Conservation (phyloP, 2,329 filamentous ascomycete species). For the Sporothrix brasiliensis region DNA sequence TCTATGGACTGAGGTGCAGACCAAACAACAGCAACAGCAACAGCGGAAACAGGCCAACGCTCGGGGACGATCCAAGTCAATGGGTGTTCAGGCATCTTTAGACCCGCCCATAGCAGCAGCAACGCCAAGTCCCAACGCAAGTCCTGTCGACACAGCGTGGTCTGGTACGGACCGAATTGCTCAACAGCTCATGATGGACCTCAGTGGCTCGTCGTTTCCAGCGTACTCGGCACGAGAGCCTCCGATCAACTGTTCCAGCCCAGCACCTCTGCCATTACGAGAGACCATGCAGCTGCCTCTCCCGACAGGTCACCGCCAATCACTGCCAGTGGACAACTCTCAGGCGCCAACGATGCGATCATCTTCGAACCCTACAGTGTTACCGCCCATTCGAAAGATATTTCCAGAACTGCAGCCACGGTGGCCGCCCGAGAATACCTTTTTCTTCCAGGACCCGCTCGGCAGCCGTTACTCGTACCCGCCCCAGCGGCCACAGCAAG, state of each 20-base stretch:
- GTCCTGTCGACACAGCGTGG: background rate
- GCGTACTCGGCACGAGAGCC: background rate
- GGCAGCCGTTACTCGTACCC: conserved; percentile 24
- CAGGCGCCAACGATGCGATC: background rate
- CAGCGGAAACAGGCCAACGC: conserved; percentile 1
- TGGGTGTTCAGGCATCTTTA: background rate
- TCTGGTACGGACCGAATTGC: conserved; percentile 23
- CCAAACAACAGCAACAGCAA: conserved; percentile 1
- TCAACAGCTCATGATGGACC: conserved; percentile 24
- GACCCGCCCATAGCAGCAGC: too few relatives aligned
- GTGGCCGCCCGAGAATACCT: conserved; percentile 10
- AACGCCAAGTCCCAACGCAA: background rate
- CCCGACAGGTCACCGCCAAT: background rate
- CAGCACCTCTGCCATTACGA: background rate
- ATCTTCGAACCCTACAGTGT: background rate
- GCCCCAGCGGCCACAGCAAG: conserved; percentile 25
- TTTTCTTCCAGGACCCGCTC: conserved; percentile 30
- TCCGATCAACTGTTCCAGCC: background rate
- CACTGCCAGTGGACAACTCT: too few relatives aligned
- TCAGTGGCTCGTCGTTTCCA: background rate
- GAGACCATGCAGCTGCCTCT: background rate
- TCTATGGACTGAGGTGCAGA: background rate
- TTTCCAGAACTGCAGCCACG: conserved; percentile 22
- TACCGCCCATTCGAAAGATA: conserved; percentile 27
- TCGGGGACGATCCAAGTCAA: conserved; percentile 26